A percentile compares a stretch with the other conserved stretches of the same genome.
These are phyloP conservation scores for Wickerhamiella alocasiicola DNA, from an alignment of 805 yeast species.

Conservation along the genomic window DNA sequence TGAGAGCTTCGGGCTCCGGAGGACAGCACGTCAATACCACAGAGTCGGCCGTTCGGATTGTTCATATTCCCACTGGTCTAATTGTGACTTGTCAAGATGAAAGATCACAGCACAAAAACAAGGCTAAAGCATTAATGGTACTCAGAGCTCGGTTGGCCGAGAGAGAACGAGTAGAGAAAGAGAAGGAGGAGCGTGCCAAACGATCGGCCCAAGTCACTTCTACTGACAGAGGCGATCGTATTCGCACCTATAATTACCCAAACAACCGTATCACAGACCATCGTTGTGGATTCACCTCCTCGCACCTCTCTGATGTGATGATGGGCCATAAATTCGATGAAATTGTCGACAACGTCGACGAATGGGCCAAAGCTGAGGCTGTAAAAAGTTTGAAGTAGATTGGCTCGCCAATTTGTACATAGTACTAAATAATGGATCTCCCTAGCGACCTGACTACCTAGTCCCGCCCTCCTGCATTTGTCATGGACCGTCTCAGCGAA, in stretches of 20 bases:
- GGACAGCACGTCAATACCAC: conserved; percentile 98
- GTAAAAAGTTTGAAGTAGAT: conserved; percentile 20
- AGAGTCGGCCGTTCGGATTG: conserved; percentile 88
- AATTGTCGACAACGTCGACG: conserved; percentile 40
- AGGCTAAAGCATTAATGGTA: conserved; percentile 79
- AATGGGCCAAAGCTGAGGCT: conserved; percentile 35
- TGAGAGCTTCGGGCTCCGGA: conserved; percentile 95
- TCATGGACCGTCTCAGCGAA: conserved; percentile 5
- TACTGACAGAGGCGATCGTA: conserved; percentile 84
- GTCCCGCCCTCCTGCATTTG: not conserved
- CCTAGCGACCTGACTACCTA: not conserved
- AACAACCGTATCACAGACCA: conserved; percentile 93
- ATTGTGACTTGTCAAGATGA: conserved; percentile 88
- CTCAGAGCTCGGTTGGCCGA: conserved; percentile 79
- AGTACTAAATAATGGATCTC: not conserved
- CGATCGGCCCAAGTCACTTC: conserved; percentile 77
- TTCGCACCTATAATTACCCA: conserved; percentile 84
- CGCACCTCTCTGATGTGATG: conserved; percentile 59
- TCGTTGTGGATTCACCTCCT: conserved; percentile 67
- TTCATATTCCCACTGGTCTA: conserved; percentile 85
- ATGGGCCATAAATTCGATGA: conserved; percentile 44
- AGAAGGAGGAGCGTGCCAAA: conserved; percentile 49
- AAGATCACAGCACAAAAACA: conserved; percentile 86
- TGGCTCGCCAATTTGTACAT: not conserved
- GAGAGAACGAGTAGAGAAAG: conserved; percentile 50